Evolutionary conservation across 306 rosid genomes (phyloP).

Genomic region (Nissolia schottii): DNA sequence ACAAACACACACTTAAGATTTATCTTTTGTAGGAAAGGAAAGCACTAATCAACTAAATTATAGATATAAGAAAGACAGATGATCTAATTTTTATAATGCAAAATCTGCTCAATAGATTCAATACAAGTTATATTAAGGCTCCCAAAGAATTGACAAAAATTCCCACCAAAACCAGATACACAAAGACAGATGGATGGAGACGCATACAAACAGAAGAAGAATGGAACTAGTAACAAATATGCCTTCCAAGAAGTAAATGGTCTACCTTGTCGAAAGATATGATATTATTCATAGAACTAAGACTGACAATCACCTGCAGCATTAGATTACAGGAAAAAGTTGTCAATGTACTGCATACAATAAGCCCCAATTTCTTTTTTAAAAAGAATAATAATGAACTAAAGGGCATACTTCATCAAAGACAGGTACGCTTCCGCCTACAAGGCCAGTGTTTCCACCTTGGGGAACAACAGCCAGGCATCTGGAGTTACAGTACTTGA

Average conservation of each 20-base stretch:
- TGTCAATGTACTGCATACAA: conserved; percentile 3
- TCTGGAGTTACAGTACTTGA: conserved; percentile 78
- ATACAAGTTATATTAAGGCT: not conserved
- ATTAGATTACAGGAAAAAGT: conserved; percentile 25
- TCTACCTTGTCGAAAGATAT: conserved; percentile 83
- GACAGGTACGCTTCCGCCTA: conserved; percentile 97
- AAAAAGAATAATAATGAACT: not conserved
- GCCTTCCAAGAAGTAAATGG: conserved; percentile 22
- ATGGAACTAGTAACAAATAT: conserved; percentile 6
- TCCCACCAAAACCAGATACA: not conserved
- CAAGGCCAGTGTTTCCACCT: conserved; percentile 99
- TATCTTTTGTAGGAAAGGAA: not conserved
- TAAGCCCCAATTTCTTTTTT: not conserved
- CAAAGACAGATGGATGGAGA: not conserved
- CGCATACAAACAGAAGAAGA: not conserved
- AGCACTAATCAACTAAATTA: not conserved
- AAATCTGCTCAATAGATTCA: not conserved
- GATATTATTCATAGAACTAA: conserved; percentile 69
- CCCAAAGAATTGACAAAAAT: conserved; percentile 1
- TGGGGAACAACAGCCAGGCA: conserved; percentile 91
- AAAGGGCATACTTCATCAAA: conserved; percentile 73
- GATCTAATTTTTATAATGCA: not conserved
- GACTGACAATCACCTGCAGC: conserved; percentile 81
- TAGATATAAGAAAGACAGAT: not conserved
- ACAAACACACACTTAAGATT: not conserved